phyloP scores from a whole-genome alignment of 495 filamentous ascomycete genomes.

The Tuber microsphaerosporum region DNA sequence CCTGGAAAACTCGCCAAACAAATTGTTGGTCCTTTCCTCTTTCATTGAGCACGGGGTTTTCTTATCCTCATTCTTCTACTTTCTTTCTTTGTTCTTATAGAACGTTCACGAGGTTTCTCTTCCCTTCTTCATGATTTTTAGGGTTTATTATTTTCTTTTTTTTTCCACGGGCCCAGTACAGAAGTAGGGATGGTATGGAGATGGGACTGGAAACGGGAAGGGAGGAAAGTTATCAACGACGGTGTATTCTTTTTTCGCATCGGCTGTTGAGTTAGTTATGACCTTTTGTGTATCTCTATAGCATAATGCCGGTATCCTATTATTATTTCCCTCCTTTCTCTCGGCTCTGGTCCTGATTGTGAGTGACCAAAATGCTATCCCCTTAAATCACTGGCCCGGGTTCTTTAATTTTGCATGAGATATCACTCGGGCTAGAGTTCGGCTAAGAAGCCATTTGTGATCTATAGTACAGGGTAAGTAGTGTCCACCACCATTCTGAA shows the following conservation, averaged over 20 bases:
- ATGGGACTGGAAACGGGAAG: not conserved
- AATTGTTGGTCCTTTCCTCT: constrained; percentile 2
- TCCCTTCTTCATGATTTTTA: constrained; percentile 3
- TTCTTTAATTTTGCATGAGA: not conserved
- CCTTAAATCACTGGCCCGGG: not conserved
- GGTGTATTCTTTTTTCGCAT: not conserved
- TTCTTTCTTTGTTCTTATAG: constrained; percentile 18
- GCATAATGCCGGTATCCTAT: not conserved
- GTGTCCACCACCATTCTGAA: not conserved
- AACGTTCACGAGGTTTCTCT: constrained; percentile 6
- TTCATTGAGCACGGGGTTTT: not conserved
- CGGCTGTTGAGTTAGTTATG: not conserved
- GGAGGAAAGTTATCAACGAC: not conserved
- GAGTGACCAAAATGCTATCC: not conserved
- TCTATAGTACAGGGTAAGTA: not conserved
- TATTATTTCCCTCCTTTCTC: not conserved
- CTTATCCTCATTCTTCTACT: not conserved
- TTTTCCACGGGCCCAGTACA: not conserved
- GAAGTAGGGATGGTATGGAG: not conserved
- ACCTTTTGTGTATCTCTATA: not conserved
- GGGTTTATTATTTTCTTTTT: constrained; percentile 9
- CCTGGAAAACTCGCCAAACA: constrained; percentile 1
- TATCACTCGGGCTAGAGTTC: not conserved
- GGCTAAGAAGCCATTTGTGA: not conserved
- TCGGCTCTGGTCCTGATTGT: too few species aligned